Percentiles rank a stretch among this genome's conserved stretches.
Conservation (phyloP, 345 rosid genomes). For the Physaria fendleri region DNA sequence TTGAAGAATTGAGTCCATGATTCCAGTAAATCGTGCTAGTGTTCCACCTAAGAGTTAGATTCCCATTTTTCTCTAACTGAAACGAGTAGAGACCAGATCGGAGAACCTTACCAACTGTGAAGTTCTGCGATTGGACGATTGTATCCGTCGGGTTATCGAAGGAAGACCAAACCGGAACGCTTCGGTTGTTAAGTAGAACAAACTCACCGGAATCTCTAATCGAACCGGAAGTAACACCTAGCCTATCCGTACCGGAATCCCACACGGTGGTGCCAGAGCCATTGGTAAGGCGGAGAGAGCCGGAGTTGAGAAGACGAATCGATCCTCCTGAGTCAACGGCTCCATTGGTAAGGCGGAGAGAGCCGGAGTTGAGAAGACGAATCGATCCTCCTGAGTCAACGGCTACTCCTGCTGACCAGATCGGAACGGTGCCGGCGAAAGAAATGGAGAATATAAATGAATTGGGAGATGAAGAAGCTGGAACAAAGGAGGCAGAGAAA, state of each 20-base stretch:
- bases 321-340: constrained; percentile 47
- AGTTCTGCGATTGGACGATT: constrained; percentile 50
- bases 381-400: constrained; percentile 50
- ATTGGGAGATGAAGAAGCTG: constrained; percentile 26
- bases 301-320: constrained; percentile 38
- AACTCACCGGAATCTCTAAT: constrained; percentile 55
- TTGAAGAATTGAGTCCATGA: constrained; percentile 48
- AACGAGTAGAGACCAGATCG: constrained; percentile 54
- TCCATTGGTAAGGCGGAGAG: constrained; percentile 51
- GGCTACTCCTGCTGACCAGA: constrained; percentile 70
- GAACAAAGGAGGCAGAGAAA: constrained; percentile 46
- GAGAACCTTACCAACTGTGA: constrained; percentile 32
- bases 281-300: constrained; percentile 47
- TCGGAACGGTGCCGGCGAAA: constrained; percentile 34
- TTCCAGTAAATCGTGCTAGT: constrained; percentile 40
- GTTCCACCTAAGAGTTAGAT: constrained; percentile 57
- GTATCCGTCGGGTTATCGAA: constrained; percentile 53
- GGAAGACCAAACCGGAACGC: constrained; percentile 49
- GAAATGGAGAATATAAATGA: constrained; percentile 37
- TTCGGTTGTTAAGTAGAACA: constrained; percentile 31
- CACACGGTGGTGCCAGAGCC: constrained; percentile 55
- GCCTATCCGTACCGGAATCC: constrained; percentile 46
- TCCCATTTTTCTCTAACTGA: constrained; percentile 34
- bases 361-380: constrained; percentile 38
- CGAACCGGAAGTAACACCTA: constrained; percentile 43